Base-by-base conservation (phyloP, 495 filamentous ascomycete species). In the Aspergillus cavernicola region DNA sequence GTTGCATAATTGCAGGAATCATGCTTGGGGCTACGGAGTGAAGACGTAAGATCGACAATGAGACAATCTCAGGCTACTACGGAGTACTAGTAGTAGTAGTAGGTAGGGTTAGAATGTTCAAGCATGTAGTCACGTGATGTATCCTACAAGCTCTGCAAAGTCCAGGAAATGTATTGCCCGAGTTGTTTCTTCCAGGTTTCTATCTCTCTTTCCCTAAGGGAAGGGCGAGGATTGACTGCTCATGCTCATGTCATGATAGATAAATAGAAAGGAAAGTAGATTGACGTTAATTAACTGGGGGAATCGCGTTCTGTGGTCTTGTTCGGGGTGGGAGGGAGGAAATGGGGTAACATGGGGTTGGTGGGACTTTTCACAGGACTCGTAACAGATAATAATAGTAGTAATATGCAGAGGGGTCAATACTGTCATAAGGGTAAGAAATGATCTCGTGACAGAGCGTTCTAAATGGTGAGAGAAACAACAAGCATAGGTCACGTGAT, bases 401-500 rank as follows among this genome's bases (percentile, higher is more conserved):
- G 43, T 48, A 46, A 35, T 46, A 63, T 51, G 45, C 42, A 33
- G 32, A 19, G 42, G 42, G 42, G 2, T 22, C 42, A 32, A 18
- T 31, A 45, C 42, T 28, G 35, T 50, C 46, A 50, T 50, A 10
- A 50, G 46, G n/a, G 33, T 20, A 26, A 50, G 48, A 58, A 56
- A 53, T 36, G 53, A 53, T 56, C 53, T 56, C 31, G 31, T 24
- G 45, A 56, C 46, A 56, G 24, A 61, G 51, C 53, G 62, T 68
- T 64, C 64, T 64, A 58, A 55, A 53, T 51, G 58, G 36, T 37
- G 60, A 61, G 60, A 54, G 64, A 59, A 66, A 62, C 61, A 65
- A 64, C 44, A 60, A 60, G 67, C 67, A 70, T 70, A 66, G 64
- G 58, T 68, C 65, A 65, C 67, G 67, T 70, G 58, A 66, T 51